Evolutionary conservation across 192 early-diverging fungal genomes (phyloP), one percentile per base, ranked within the genome.

Genomic region (Rhizophagus clarus): DNA sequence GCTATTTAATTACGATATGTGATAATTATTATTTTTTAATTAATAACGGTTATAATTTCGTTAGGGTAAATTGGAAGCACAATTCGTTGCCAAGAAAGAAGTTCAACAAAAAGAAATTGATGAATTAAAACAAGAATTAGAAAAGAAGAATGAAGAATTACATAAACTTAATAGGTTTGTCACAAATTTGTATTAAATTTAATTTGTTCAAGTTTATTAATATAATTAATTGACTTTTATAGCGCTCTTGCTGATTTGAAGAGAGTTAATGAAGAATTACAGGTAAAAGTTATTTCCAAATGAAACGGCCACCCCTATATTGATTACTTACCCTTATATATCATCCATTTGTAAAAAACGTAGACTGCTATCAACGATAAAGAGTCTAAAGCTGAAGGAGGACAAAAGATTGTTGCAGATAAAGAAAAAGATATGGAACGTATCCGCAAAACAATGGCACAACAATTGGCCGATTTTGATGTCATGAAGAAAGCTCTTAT

Each of bases 401-500:
- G 72, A 37, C 82, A 85, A 71, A 84, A 84, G 49, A 90, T 86
- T 28, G 79, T 86, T 71, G 83, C 88, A 8, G 90, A 92, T 71
- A 89, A 89, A 74, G 93, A 93, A 83, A 91, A 91, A 70, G 94
- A 95, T 66, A 86, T 95, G 82, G 94, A 95, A 73, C 85, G 91
- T 67, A 92, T 97, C 83, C 87, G 93, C 63, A 92, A 93, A 82
- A 87, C 83, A 14, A 93, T 94, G 92, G 90, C 92, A 15, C 89
- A 93, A 84, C 85, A 96, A 81, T 90, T 98, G 72, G 86, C 92
- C 26, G 97, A 99, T 74, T 98, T 97, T 87, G 98, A 99, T 79
- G 92, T 93, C 76, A 98, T 98, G 96, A 97, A 97, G 87, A 97
- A 98, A 91, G 95, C 94, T 60, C 88, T 99, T 80, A 97, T 98